Evolutionary conservation across 805 yeast species (phyloP), one percentile per base, ranked within the genome.

Genomic region (Candida ascalaphidarum): DNA sequence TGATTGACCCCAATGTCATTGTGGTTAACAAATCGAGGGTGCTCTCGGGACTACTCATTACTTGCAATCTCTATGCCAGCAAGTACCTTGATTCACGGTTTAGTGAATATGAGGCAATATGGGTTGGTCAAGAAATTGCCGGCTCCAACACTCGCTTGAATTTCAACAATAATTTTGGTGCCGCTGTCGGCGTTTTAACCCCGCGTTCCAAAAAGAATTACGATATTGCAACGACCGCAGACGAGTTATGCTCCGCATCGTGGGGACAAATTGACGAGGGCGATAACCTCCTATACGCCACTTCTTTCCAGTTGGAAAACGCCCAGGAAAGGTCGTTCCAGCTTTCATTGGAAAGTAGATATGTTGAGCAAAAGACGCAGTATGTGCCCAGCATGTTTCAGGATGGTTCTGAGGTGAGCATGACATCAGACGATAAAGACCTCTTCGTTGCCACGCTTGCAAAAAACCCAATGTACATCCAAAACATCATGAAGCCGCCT

Each of bases 221-320:
- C 6, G 32, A 38, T 1, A 28, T 31, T 7, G 31, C 41, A 4
- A 43, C 50, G 1, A 23, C 34, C 11, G 41, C 63, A 4, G 35
- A 40, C 4, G 64, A 58, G 31, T 29, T 58, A 7, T 58, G 65
- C 33, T 55, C 62, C 9, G 36, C 59, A 11, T 55, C 62, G 10
- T 57, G 63, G 62, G 58, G 52, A 4, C 64, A 58, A 33, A 23
- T 54, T 3, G 39, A 39, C 23, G 56, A 43, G 14, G 32, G 16
- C 2, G 55, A 56, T 25, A 46, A 43, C 21, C 34, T 58, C 17
- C 20, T 55, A 7, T 58, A 54, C 31, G 44, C 52, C 6, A 55
- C 64, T 4, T 36, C 52, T 3, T 59, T 55, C 33, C 65, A 58
- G 33, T 38, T 56, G n/a, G 58, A 57, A 26, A 54, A 52, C 23